Conservation (phyloP, 2,329 filamentous ascomycete genomes). For the Davidsoniella neocaledoniae region DNA sequence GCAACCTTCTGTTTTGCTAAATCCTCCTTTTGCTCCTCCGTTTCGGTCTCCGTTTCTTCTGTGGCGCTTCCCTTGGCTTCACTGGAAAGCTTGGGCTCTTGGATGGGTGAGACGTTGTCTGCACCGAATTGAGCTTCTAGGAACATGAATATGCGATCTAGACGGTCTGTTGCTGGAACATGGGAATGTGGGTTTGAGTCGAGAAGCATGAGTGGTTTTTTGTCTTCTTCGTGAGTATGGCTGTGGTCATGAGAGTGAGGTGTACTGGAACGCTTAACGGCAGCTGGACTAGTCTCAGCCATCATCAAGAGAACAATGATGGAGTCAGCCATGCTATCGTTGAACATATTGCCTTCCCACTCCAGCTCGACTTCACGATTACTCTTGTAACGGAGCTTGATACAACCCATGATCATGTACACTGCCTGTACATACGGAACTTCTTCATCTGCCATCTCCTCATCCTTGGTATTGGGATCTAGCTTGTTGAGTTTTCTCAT, state of each 20-base stretch:
- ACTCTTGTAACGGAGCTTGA: slow-evolving; percentile 60
- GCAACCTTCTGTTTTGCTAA: slow-evolving; percentile 40
- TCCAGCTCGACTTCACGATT: slow-evolving; percentile 76
- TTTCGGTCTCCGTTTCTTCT: slow-evolving; percentile 15
- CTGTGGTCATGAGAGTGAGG: slow-evolving; percentile 18
- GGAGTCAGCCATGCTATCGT: slow-evolving; percentile 94
- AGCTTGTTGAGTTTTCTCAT: slow-evolving; percentile 25
- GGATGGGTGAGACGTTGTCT: slow-evolving; percentile 64
- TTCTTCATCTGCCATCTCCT: slow-evolving; percentile 49
- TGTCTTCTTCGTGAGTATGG: slow-evolving; percentile 25
- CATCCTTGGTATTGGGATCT: slow-evolving; percentile 20
- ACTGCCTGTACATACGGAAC: slow-evolving; percentile 36
- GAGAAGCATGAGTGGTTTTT: slow-evolving; percentile 18
- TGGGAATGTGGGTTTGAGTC: slow-evolving; percentile 55
- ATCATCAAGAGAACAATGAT: slow-evolving; percentile 85
- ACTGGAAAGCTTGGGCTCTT: slow-evolving; percentile 35
- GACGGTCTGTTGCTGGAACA: slow-evolving; percentile 54
- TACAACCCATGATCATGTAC: slow-evolving; percentile 75
- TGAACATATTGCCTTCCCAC: slow-evolving; percentile 96
- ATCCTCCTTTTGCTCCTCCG: slow-evolving; percentile 27
- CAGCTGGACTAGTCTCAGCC: slow-evolving; percentile 84
- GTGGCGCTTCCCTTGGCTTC: slow-evolving; percentile 19
- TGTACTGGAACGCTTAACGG: slow-evolving; percentile 54
- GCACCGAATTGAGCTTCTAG: slow-evolving; percentile 90
- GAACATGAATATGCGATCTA: slow-evolving; percentile 82